Base-by-base conservation (phyloP, 345 rosid species). In the Gossypium herbaceum region DNA sequence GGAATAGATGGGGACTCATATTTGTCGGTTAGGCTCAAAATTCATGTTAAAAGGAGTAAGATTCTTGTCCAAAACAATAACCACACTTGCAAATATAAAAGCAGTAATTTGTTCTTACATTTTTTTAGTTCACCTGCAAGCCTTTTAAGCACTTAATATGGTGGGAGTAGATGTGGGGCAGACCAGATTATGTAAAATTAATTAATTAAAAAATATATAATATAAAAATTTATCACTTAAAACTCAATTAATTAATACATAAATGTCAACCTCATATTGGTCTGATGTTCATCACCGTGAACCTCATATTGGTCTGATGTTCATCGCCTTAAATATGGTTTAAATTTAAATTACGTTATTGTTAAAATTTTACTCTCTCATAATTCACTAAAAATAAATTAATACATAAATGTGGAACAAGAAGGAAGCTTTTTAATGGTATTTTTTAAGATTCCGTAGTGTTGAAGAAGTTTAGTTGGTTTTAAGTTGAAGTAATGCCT, bases 401-500 rank as follows among this genome's bases (percentile, higher is more conserved):
- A 29, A 29, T 29, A 54, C 19, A 55, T 7, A 7, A 55, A 55
- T 8, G 19, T 10, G 0, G 0, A 7, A 17, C 2, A 2, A 2
- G 9, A 7, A 54, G n/a, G 3, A 19, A 55, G 24, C 22, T 55
- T 55, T 55, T n/a, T 34, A 34, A 34, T 34, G 17, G 19, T 55
- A 7, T 55, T 55, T 2, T 16, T 24, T 27, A 59, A 71, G 77
- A 72, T 62, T 74, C 83, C 75, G 77, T 20, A 62, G 56, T 51
- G 15, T 7, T 15, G 25, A 25, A 20, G 72, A 15, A 64, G 39
- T 64, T 29, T 0, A 59, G 56, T 62, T 80, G 59, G 74, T 83
- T 81, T 73, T 43, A 69, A 58, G 55, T 45, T 12, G 11, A 79
- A 77, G 84, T 59, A 41, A 73, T 72, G 68, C 78, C 73, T 75